Evolutionary conservation across 192 early-diverging fungal species (phyloP), one percentile per base, ranked within the genome.

Genomic region (Fimicolochytrium jonesii): DNA sequence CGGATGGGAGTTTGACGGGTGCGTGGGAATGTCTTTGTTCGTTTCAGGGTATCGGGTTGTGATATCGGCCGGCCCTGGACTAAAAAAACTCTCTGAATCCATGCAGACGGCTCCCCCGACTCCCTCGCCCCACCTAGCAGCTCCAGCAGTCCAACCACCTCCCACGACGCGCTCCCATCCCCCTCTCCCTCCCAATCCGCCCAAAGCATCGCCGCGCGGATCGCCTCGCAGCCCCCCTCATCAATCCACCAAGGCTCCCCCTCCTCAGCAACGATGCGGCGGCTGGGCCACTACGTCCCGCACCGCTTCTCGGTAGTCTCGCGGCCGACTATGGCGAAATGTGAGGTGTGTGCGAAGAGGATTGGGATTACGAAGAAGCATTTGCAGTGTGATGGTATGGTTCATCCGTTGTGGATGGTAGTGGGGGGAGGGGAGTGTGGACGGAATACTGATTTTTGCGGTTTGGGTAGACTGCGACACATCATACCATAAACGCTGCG

Each of bases 401-500:
- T 15, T 23, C 6, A 22, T 11, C 29, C 0, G 32, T 35, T 23
- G 17, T 55, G 10, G 13, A 1, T 55, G 18, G 17, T 4, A 55
- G 33, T 1, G n/a, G n/a, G n/a, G n/a, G n/a, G n/a, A n/a, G n/a
- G n/a, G n/a, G n/a, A 55, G n/a, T 46, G 37, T 7, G 37, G 17
- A 39, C 7, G 7, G n/a, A 6, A 23, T 23, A 61, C 25, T n/a
- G 11, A 56, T 34, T 3, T 6, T 31, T 37, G 20, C 5, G 65
- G n/a, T 50, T 43, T 30, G 4, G 0, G 0, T 32, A 69, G 68
- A 71, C 31, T 71, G 69, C 56, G 25, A 18, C 0, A 33, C 45
- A 15, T 48, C 61, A 32, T 65, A 56, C 48, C 69, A 71, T 26
- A 71, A 67, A 57, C 35, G 45, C 6, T 71, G 69, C 48, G 69